Conservation (phyloP, 2,329 filamentous ascomycete genomes). For the Colletotrichum liriopes region DNA sequence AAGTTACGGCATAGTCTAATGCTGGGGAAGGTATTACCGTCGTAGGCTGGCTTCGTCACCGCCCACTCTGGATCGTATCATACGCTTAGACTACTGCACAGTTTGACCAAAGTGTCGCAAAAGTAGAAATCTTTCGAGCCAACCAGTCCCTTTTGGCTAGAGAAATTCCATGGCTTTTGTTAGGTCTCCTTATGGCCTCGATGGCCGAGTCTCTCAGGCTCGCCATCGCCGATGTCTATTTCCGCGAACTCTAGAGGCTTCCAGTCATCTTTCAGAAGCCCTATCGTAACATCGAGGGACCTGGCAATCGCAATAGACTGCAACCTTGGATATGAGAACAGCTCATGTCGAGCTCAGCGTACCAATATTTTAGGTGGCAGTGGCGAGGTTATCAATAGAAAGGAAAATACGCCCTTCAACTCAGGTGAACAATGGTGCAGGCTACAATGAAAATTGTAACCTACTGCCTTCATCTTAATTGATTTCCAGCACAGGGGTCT, state of each 20-base stretch:
- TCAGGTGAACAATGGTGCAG: conserved; percentile 24
- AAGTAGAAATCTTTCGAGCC: neutral
- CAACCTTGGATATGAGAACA: neutral
- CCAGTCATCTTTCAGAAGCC: conserved; percentile 11
- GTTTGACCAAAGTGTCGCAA: no score
- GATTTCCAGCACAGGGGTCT: conserved; percentile 23
- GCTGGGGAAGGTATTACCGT: no score
- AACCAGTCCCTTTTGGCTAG: no score
- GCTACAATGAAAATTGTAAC: neutral
- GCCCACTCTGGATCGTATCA: no score
- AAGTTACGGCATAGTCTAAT: no score
- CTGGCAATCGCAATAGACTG: conserved; percentile 25
- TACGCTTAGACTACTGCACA: no score
- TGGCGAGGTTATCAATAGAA: neutral
- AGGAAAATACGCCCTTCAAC: neutral
- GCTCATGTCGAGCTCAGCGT: conserved; percentile 32
- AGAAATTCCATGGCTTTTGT: neutral
- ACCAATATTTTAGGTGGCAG: neutral
- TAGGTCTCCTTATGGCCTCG: neutral
- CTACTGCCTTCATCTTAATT: neutral
- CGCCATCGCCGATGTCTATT: neutral
- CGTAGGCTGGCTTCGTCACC: no score
- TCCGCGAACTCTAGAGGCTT: conserved; percentile 18
- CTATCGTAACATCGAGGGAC: conserved; percentile 14
- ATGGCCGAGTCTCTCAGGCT: neutral